A percentile compares a stretch with the other conserved stretches of the same genome.
Conservation (phyloP, 768 basidiomycete genomes). For the Rhodotorula toruloides region DNA sequence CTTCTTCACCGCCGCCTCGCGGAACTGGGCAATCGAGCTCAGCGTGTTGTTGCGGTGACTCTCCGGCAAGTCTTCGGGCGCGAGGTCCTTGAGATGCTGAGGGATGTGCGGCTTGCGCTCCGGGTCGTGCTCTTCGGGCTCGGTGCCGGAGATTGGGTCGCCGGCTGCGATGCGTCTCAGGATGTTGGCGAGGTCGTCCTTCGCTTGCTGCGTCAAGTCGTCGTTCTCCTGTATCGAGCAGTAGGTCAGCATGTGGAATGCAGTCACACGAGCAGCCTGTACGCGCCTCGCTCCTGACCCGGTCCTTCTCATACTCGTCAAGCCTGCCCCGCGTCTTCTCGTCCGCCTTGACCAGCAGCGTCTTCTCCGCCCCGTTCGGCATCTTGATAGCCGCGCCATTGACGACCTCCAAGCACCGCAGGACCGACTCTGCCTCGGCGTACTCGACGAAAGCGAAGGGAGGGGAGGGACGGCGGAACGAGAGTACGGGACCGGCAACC, state of each 20-base stretch:
- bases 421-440: slow-evolving; percentile 84
- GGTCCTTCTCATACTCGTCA: slow-evolving; percentile 73
- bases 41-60: slow-evolving; percentile 82
- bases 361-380: slow-evolving; percentile 60
- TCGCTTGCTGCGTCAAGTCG: slow-evolving; percentile 49
- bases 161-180: slow-evolving; percentile 20
- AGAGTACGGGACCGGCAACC: slow-evolving; percentile 84
- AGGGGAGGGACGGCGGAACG: slow-evolving; percentile 86
- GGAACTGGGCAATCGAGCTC: slow-evolving; percentile 91
- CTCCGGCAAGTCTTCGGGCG: slow-evolving; percentile 94
- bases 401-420: slow-evolving; percentile 65
- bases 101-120: slow-evolving; percentile 49
- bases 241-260: not conserved
- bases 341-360: slow-evolving; percentile 83
- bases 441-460: slow-evolving; percentile 97
- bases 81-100: slow-evolving; percentile 81
- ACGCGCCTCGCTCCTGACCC: slow-evolving; percentile 76
- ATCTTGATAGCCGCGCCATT: slow-evolving; percentile 63
- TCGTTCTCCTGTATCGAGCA: slow-evolving; percentile 61
- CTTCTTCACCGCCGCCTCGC: slow-evolving; percentile 84
- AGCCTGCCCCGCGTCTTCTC: slow-evolving; percentile 86
- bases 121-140: not conserved
- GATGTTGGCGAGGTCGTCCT: slow-evolving; percentile 29
- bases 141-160: slow-evolving; percentile 15
- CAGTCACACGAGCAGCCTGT: slow-evolving; percentile 5